Conservation (phyloP, 1,284 basidiomycete species). For the Peniophora sp. region DNA sequence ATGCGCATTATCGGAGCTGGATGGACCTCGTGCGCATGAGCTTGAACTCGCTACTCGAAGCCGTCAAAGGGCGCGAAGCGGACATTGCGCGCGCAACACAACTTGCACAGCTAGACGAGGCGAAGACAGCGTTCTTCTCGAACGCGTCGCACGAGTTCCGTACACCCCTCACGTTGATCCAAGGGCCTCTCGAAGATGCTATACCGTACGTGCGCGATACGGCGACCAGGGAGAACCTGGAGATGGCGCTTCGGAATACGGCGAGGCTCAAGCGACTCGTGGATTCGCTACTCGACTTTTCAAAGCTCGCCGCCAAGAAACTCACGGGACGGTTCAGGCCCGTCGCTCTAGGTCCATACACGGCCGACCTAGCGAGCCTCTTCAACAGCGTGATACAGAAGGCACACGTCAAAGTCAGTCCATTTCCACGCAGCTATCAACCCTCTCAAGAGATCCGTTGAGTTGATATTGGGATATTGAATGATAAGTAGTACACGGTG, state of each 20-base stretch:
- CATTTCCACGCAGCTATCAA: background rate
- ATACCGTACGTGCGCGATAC: background rate
- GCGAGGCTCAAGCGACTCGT: background rate
- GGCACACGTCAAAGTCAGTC: background rate
- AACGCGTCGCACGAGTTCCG: conserved; percentile 1
- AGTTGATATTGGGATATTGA: background rate
- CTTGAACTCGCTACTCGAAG: background rate
- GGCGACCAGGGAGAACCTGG: background rate
- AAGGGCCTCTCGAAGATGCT: background rate
- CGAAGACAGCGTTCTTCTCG: background rate
- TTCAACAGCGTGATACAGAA: background rate
- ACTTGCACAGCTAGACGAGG: background rate
- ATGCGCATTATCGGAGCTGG: background rate
- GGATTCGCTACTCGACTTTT: background rate
- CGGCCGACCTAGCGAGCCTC: background rate
- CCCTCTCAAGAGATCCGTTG: background rate
- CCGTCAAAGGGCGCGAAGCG: background rate
- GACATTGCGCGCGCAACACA: background rate
- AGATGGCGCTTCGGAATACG: background rate
- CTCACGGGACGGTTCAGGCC: background rate
- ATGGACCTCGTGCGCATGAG: background rate
- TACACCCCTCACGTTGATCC: background rate
- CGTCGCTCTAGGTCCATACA: background rate
- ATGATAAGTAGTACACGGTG: background rate
- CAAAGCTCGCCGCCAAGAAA: background rate